Evolutionary conservation across 2,329 filamentous ascomycete species (phyloP).

Genomic region (Fusarium nodosum): DNA sequence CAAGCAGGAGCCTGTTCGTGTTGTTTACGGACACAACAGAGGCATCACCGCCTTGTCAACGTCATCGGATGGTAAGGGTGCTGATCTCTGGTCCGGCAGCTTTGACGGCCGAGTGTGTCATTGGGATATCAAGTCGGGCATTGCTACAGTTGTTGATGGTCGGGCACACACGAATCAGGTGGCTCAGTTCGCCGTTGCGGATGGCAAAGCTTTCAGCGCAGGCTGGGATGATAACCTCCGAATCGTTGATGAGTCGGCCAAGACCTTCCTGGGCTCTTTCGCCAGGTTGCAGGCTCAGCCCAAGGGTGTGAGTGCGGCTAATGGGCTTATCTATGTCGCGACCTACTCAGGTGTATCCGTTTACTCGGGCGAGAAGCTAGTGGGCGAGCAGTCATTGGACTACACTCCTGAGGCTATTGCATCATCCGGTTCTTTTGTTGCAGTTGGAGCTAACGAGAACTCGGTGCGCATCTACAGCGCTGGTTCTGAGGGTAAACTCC

Average conservation of each 20-base stretch:
- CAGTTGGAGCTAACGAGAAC: slow-evolving; percentile 81
- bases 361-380: slow-evolving; percentile 72
- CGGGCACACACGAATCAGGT: slow-evolving; percentile 89
- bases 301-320: slow-evolving; percentile 74
- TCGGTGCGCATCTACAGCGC: slow-evolving; percentile 77
- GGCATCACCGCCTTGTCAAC: slow-evolving; percentile 80
- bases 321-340: slow-evolving; percentile 68
- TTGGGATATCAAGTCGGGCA: slow-evolving; percentile 82
- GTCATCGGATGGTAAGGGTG: slow-evolving; percentile 64
- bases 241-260: slow-evolving; percentile 79
- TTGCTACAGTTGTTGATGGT: slow-evolving; percentile 80
- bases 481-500: slow-evolving; percentile 69
- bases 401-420: slow-evolving; percentile 80
- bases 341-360: slow-evolving; percentile 65
- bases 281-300: slow-evolving; percentile 83
- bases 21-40: slow-evolving; percentile 91
- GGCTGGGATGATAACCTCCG: slow-evolving; percentile 95
- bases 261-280: slow-evolving; percentile 79
- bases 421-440: slow-evolving; percentile 75
- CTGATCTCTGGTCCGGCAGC: slow-evolving; percentile 88
- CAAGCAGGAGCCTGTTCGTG: slow-evolving; percentile 74
- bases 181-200: slow-evolving; percentile 75
- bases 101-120: slow-evolving; percentile 89
- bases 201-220: slow-evolving; percentile 81
- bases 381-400: slow-evolving; percentile 70